Percentiles rank a stretch among this genome's conserved stretches.
Conservation (phyloP, 148 eudicot species). For the Arctostaphylos glauca region DNA sequence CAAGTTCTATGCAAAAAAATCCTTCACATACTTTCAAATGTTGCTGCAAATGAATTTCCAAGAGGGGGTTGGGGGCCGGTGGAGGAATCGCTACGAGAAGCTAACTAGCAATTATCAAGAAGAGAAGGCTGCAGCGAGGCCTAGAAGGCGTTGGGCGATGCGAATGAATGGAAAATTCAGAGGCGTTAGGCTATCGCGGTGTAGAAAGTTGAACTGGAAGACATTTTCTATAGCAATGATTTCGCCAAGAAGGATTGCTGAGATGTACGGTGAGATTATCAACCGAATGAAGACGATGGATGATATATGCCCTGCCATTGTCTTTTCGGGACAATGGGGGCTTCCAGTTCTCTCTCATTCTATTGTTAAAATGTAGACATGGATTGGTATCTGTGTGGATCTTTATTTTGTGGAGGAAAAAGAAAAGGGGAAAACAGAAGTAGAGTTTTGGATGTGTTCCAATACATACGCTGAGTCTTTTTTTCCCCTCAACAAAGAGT, state of each 20-base stretch:
- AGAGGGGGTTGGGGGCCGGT: not conserved
- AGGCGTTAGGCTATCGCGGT: conserved; percentile 34
- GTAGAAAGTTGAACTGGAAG: conserved; percentile 48
- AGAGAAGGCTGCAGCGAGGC: conserved; percentile 12
- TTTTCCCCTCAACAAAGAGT: not conserved
- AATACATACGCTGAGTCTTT: not conserved
- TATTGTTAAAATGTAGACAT: conserved; percentile 18
- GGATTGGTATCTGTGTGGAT: not conserved
- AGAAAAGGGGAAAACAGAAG: not conserved
- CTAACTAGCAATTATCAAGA: conserved; percentile 22
- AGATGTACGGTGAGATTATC: conserved; percentile 28
- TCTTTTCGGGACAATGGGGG: conserved; percentile 48
- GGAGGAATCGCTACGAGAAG: conserved; percentile 28
- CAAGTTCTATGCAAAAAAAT: not conserved
- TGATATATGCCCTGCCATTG: conserved; percentile 33
- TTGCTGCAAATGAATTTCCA: conserved; percentile 20
- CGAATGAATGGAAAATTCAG: conserved; percentile 30
- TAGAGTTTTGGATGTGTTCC: not conserved
- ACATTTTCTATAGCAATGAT: conserved; percentile 27
- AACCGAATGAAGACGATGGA: conserved; percentile 34
- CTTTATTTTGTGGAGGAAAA: not conserved
- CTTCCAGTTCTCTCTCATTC: conserved; percentile 45
- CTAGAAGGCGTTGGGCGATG: conserved; percentile 25
- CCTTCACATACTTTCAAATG: not conserved
- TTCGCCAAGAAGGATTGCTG: conserved; percentile 30